Conservation (phyloP, 176 grass and related monocot genomes). For the Tillandsia leiboldiana region DNA sequence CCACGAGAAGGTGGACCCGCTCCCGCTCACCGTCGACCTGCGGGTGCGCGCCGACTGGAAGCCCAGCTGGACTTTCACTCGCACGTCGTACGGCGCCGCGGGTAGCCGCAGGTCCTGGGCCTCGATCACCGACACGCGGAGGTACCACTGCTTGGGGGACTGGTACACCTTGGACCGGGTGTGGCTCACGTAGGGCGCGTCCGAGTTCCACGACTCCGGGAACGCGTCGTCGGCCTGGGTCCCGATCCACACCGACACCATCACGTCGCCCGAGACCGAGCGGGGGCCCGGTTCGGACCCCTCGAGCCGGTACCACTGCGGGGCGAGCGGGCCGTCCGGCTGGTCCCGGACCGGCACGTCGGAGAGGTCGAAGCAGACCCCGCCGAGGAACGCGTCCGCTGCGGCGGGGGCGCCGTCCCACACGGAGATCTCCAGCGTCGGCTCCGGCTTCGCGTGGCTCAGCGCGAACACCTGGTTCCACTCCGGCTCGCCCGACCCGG, state of each 20-base stretch:
- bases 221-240: constrained; percentile 92
- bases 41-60: constrained; percentile 78
- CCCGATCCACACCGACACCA: constrained; percentile 93
- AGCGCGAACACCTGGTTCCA: constrained; percentile 86
- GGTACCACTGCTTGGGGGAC: constrained; percentile 95
- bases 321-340: constrained; percentile 69
- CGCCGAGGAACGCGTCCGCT: constrained; percentile 52
- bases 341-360: constrained; percentile 69
- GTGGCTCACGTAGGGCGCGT: constrained; percentile 69
- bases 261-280: constrained; percentile 63
- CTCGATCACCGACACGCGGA: constrained; percentile 73
- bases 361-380: constrained; percentile 95
- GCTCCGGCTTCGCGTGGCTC: constrained; percentile 52
- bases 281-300: constrained; percentile 35
- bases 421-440: constrained; percentile 73
- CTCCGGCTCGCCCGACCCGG: constrained; percentile 49
- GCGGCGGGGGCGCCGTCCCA: constrained; percentile 45
- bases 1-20: constrained; percentile 74
- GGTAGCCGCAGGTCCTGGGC: constrained; percentile 74
- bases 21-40: constrained; percentile 51
- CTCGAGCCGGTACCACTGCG: constrained; percentile 93
- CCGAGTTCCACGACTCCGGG: constrained; percentile 77
- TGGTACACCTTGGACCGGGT: constrained; percentile 96
- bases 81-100: constrained; percentile 50
- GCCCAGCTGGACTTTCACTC: constrained; percentile 74